Base-by-base conservation (phyloP, 352 stramenopile genomes). In the Detonula confervacea region DNA sequence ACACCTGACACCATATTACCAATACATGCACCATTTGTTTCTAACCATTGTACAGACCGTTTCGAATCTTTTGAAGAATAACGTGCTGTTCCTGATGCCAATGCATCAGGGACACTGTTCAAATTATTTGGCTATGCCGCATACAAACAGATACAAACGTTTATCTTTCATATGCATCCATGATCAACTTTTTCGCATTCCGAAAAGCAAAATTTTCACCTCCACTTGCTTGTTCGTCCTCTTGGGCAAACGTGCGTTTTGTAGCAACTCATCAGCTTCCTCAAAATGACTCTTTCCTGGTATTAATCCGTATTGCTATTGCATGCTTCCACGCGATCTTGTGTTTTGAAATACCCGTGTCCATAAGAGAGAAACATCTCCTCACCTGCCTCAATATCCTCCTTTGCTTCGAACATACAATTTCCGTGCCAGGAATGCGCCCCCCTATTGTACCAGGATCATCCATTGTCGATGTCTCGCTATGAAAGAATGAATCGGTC, bases 321-420 rank as follows among this genome's bases (percentile, higher is more conserved):
- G n/a, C n/a, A n/a, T n/a, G n/a, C 56, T 0, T 78, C 20, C 12
- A 71, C 42, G 52, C 85, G 78, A 18, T n/a, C n/a, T n/a, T n/a
- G n/a, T n/a, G n/a, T 9, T 18, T 56, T 33, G 69, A 91, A 93
- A 86, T 86, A 93, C 9, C 80, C 59, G 33, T 90, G 79, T 2
- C 88, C 88, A 82, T 93, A 93, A 25, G 54, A 66, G 20, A 84
- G 65, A 71, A 87, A 87, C 0, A 93, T 14, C 71, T 91, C 87
- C 54, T 86, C 84, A 37, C 87, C 87, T 3, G 46, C 77, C 14
- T 67, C 61, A 60, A 91, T 76, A 60, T 72, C 11, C 9, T 61
- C 18, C 11, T 18, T 65, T 0, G 77, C 72, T 27, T 75, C 11
- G 37, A 73, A 81, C 3, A 60, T 9, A 0, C 74, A 42, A 47